Base-by-base conservation (phyloP, 176 grass and related monocot genomes). In the Panicum miliaceum region DNA sequence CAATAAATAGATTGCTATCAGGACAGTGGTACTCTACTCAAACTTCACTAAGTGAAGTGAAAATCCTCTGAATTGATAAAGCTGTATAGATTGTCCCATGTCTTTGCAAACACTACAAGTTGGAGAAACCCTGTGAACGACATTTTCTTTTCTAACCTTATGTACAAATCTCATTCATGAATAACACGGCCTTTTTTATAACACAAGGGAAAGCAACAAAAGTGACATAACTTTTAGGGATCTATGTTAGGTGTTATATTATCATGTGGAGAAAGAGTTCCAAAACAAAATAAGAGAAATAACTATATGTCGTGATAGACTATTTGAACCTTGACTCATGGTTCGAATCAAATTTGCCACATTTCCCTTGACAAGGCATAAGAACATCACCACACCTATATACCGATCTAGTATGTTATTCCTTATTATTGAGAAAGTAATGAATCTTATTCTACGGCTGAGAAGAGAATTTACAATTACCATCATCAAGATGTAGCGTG, bases 401-500 rank as follows among this genome's bases (percentile, higher is more conserved):
- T 26, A 71, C 22, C 54, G 46, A 80, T 43, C 14, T 36, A 65
- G 13, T 78, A 65, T 47, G 34, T 1, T 34, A 79, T 67, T 60
- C 51, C 76, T 16, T 71, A 27, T 72, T 59, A 41, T 34, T 72
- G 15, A 78, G 48, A 78, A 78, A 80, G 59, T 47, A 90, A 64
- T 35, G 1, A 34, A 22, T 71, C 2, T 38, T 25, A 48, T 47
- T 53, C 16, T 9, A 56, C 41, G 41, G 40, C 26, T 26, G 65
- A 77, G 15, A 57, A 20, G 74, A 58, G 40, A 73, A 37, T 81
- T 82, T 47, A 40, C 5, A 84, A 67, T 91, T 94, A 94, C 93
- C 93, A 54, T 81, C 80, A 81, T 99, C 93, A 85, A 99, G 93
- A 92, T 99, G 93, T 85, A 99, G 96, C 62, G 89, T 85, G 68